These are phyloP conservation scores for Dunaliella primolecta DNA, from an alignment of 139 green algal species.

Conservation along the genomic window DNA sequence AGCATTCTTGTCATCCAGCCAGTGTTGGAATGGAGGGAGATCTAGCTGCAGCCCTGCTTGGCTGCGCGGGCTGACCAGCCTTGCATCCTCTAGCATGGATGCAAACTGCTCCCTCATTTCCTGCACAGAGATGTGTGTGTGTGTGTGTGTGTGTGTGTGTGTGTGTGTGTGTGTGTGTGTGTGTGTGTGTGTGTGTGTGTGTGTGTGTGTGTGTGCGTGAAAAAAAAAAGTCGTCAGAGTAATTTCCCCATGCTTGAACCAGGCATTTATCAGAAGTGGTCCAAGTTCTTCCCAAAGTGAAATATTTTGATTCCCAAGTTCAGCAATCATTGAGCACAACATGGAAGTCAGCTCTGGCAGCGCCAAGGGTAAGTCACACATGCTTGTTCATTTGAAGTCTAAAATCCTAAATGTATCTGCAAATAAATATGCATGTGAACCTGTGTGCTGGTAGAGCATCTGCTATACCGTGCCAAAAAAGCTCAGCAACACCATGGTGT, in stretches of 20 bases:
- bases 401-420: background rate
- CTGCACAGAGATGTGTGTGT: conserved; percentile 62
- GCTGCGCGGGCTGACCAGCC: conserved; percentile 34
- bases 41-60: too few relatives aligned
- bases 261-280: background rate
- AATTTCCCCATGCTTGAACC: background rate
- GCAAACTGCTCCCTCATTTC: conserved; percentile 87
- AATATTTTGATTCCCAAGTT: too few relatives aligned
- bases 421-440: background rate
- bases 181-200: too few relatives aligned
- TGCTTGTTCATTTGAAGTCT: background rate
- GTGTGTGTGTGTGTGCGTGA: too few relatives aligned
- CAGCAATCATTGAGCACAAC: too few relatives aligned
- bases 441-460: background rate
- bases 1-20: conserved; percentile 47
- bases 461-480: background rate
- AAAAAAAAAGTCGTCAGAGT: background rate
- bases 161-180: too few relatives aligned
- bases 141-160: too few relatives aligned
- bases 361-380: background rate
- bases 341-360: background rate
- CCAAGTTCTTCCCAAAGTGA: background rate
- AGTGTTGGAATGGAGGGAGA: conserved; percentile 29
- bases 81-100: conserved; percentile 72
- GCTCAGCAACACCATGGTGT: background rate